Percentiles rank a stretch among this genome's conserved stretches.
phyloP scores from a whole-genome alignment of 1,284 basidiomycete species.

The Moesziomyces parantarcticus region DNA sequence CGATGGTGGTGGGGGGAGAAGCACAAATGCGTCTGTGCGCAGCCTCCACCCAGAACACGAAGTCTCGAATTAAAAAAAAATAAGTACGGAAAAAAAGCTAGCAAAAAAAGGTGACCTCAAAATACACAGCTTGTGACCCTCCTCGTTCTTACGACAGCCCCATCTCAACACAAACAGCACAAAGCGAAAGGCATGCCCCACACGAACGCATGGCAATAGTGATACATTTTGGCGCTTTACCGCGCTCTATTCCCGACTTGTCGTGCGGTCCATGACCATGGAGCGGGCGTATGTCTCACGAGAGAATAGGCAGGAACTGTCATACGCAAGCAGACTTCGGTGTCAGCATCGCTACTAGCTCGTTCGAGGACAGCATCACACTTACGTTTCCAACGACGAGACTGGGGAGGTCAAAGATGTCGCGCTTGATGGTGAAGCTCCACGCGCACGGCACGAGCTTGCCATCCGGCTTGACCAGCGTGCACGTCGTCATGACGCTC shows the following conservation, averaged over 20 bases:
- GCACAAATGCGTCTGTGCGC: background rate
- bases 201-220: background rate
- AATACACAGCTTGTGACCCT: background rate
- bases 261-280: no score
- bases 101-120: background rate
- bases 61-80: background rate
- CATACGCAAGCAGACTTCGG: background rate
- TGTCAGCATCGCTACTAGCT: background rate
- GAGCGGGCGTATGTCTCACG: background rate
- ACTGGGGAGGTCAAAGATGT: conserved; percentile 65
- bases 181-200: background rate
- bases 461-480: conserved; percentile 58
- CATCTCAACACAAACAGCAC: background rate
- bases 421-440: conserved; percentile 67
- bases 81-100: background rate
- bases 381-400: conserved; percentile 56
- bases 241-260: no score
- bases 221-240: background rate
- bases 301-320: conserved; percentile 37
- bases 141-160: background rate
- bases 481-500: conserved; percentile 63
- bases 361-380: background rate
- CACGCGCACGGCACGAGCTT: conserved; percentile 63
- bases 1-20: background rate
- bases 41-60: background rate